Evolutionary conservation across 768 basidiomycete genomes (phyloP).

Genomic region (Mycena indigotica): DNA sequence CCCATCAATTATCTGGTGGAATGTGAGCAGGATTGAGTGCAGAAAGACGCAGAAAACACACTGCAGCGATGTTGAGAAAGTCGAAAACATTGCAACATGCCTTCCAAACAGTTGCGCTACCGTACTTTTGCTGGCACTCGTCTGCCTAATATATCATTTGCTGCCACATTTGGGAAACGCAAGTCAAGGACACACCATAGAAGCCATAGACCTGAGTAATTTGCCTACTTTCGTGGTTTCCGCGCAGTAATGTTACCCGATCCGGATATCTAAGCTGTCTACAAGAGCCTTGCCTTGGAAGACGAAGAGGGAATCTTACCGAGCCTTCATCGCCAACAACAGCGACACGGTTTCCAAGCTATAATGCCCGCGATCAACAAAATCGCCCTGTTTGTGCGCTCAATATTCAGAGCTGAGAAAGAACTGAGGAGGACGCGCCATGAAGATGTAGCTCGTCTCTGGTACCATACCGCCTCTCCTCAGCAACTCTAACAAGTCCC

Average conservation of each 20-base stretch:
- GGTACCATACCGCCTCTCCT: slow-evolving; percentile 84
- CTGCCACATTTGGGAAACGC: neutral
- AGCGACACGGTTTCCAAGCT: slow-evolving; percentile 94
- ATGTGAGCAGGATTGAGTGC: neutral
- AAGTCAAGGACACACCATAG: slow-evolving; percentile 64
- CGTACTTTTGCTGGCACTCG: slow-evolving; percentile 98
- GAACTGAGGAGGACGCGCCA: slow-evolving; percentile 59
- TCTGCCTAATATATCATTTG: slow-evolving; percentile 46
- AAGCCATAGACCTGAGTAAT: slow-evolving; percentile 99
- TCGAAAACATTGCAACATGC: slow-evolving; percentile 97
- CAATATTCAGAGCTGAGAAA: neutral
- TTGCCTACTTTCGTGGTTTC: slow-evolving; percentile 96
- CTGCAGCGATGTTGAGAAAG: slow-evolving; percentile 91
- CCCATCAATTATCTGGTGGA: slow-evolving; percentile 85
- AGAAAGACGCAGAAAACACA: slow-evolving; percentile 36
- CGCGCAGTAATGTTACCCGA: slow-evolving; percentile 85
- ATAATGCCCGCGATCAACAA: slow-evolving; percentile 96
- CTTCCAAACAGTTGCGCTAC: slow-evolving; percentile 94
- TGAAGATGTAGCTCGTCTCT: slow-evolving; percentile 92
- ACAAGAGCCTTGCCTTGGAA: neutral
- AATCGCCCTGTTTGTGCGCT: slow-evolving; percentile 71
- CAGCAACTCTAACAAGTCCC: slow-evolving; percentile 91
- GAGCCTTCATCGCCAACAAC: slow-evolving; percentile 84
- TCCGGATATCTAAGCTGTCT: slow-evolving; percentile 76
- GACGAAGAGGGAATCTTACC: slow-evolving; percentile 44